Conservation (phyloP, 2,329 filamentous ascomycete species). For the Aplosporella prunicola region DNA sequence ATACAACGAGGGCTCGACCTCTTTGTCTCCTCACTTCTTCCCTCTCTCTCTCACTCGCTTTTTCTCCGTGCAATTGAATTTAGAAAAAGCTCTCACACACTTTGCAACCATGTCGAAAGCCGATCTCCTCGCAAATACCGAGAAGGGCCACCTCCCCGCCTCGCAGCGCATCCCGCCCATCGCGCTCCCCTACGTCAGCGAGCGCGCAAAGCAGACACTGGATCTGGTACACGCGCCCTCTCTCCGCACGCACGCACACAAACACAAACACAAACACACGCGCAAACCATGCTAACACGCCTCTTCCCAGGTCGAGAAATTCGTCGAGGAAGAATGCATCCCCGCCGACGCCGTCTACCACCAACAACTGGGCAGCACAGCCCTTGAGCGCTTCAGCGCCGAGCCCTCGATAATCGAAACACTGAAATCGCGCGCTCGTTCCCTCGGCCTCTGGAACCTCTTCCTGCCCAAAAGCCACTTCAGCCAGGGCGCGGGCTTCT, state of each 20-base stretch:
- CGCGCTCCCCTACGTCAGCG: slow-evolving; percentile 61
- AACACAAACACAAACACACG: too few relatives aligned
- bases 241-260: background rate
- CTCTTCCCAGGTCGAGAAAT: slow-evolving; percentile 64
- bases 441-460: slow-evolving; percentile 94
- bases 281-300: slow-evolving; percentile 39
- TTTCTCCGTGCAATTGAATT: too few relatives aligned
- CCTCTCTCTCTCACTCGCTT: too few relatives aligned
- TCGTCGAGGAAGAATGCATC: slow-evolving; percentile 85
- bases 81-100: too few relatives aligned
- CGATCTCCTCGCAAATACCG: slow-evolving; percentile 25
- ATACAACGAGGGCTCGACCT: too few relatives aligned
- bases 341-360: slow-evolving; percentile 68
- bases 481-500: slow-evolving; percentile 87
- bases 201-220: slow-evolving; percentile 71
- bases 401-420: slow-evolving; percentile 80
- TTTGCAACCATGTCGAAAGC: slow-evolving; percentile 5
- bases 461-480: slow-evolving; percentile 94
- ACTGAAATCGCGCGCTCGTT: slow-evolving; percentile 72
- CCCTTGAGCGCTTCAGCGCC: slow-evolving; percentile 62
- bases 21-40: too few relatives aligned
- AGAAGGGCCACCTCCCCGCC: slow-evolving; percentile 34
- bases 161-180: slow-evolving; percentile 50
- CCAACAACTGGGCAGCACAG: slow-evolving; percentile 67
- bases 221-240: slow-evolving; percentile 50